These are phyloP conservation scores for Cucurbita maxima DNA, from an alignment of 306 rosid genomes.

Conservation along the genomic window DNA sequence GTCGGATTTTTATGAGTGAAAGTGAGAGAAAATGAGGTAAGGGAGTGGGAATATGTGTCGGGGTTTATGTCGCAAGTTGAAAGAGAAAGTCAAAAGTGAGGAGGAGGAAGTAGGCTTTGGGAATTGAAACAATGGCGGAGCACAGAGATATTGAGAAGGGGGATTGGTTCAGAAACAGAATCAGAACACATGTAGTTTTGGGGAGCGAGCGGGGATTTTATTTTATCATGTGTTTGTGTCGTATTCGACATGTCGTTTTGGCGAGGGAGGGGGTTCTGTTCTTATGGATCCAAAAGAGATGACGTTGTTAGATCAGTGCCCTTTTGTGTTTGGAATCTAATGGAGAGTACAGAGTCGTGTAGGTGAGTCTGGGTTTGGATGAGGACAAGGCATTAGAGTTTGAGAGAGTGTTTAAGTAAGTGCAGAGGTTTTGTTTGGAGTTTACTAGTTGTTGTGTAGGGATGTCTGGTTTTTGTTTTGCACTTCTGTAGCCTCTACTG, in stretches of 20 bases:
- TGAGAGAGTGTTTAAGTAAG: background rate
- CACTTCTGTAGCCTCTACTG: background rate
- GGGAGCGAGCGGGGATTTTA: conserved; percentile 10
- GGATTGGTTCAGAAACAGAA: background rate
- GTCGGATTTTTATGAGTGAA: background rate
- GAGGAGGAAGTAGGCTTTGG: conserved; percentile 7
- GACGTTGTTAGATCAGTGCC: conserved; percentile 12
- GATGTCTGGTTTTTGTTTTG: background rate
- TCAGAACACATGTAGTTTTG: conserved; percentile 11
- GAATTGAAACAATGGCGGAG: conserved; percentile 12
- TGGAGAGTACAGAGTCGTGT: background rate
- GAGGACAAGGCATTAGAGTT: conserved; percentile 18
- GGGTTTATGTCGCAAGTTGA: conserved; percentile 21
- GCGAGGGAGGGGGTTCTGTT: conserved; percentile 21
- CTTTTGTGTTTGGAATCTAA: conserved; percentile 6
- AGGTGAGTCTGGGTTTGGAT: conserved; percentile 9
- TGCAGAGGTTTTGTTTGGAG: background rate
- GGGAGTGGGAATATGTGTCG: conserved; percentile 73
- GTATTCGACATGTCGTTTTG: conserved; percentile 23
- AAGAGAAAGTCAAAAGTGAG: conserved; percentile 40
- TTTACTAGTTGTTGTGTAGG: conserved; percentile 1
- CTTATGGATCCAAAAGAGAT: conserved; percentile 8
- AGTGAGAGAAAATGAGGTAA: conserved; percentile 14
- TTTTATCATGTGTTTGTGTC: conserved; percentile 16
- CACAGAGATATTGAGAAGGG: background rate